Evolutionary conservation across 441 rosid genomes (phyloP).

Genomic region (Brassica balearica): DNA sequence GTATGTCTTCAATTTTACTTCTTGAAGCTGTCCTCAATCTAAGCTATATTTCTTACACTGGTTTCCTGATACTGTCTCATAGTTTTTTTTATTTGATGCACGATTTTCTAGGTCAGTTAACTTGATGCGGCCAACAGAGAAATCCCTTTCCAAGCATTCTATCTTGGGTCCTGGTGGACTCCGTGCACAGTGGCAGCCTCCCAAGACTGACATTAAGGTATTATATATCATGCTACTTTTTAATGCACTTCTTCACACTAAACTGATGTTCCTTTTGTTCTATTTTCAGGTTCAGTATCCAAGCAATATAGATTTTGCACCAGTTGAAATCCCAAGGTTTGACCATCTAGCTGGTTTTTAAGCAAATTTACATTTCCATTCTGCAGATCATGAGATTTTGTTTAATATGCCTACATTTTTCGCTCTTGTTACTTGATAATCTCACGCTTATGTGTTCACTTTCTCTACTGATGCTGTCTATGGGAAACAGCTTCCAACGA

Average conservation of each 20-base stretch:
- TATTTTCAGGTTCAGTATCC: slow-evolving; percentile 80
- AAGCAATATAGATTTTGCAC: slow-evolving; percentile 73
- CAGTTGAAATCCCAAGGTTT: slow-evolving; percentile 83
- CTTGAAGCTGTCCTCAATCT: not conserved
- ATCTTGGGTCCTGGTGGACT: slow-evolving; percentile 92
- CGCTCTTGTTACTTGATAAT: slow-evolving; percentile 27
- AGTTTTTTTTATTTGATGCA: slow-evolving; percentile 13
- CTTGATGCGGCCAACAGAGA: slow-evolving; percentile 69
- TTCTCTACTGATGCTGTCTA: slow-evolving; percentile 35
- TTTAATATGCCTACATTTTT: slow-evolving; percentile 6
- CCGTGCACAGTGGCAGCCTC: slow-evolving; percentile 83
- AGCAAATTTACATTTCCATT: slow-evolving; percentile 3
- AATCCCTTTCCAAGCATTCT: slow-evolving; percentile 92
- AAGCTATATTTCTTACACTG: slow-evolving; percentile 7
- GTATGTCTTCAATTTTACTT: slow-evolving; percentile 52
- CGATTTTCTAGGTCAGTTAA: slow-evolving; percentile 67
- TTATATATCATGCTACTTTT: slow-evolving; percentile 9
- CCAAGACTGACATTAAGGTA: slow-evolving; percentile 70
- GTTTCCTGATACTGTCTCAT: slow-evolving; percentile 18
- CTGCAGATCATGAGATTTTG: not conserved
- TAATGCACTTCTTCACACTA: slow-evolving; percentile 30
- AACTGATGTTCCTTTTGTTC: slow-evolving; percentile 39
- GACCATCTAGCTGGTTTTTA: slow-evolving; percentile 17
- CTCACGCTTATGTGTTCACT: slow-evolving; percentile 27
- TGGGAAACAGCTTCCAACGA: slow-evolving; percentile 55